These are phyloP conservation scores for Euphrasia arctica DNA, from an alignment of 305 asterid genomes.

Conservation along the genomic window DNA sequence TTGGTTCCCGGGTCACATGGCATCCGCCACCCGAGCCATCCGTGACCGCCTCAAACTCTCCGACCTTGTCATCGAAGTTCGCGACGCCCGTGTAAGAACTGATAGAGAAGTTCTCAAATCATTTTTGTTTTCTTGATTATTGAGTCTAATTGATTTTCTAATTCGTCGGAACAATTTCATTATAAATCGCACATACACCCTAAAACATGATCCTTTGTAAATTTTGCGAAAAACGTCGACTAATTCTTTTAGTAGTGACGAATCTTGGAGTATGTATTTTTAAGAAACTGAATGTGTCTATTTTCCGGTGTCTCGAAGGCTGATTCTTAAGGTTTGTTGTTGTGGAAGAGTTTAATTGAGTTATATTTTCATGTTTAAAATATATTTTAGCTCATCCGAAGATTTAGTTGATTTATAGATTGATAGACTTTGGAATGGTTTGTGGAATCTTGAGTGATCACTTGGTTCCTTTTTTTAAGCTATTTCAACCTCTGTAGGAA, in stretches of 20 bases:
- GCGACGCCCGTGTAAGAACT: constrained; percentile 76
- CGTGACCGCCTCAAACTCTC: constrained; percentile 85
- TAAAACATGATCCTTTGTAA: too few species aligned
- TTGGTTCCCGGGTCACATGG: constrained; percentile 99
- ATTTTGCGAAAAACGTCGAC: too few species aligned
- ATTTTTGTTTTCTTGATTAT: not conserved
- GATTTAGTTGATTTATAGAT: not conserved
- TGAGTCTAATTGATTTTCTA: not conserved
- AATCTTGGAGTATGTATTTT: too few species aligned
- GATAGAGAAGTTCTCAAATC: not conserved
- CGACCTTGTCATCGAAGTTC: constrained; percentile 90
- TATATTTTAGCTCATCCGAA: not conserved
- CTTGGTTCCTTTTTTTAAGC: not conserved
- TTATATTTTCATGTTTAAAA: not conserved
- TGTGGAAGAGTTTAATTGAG: too few species aligned
- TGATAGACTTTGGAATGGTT: constrained; percentile 5
- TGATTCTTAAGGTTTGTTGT: too few species aligned
- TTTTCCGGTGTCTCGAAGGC: too few species aligned
- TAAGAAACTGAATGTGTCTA: too few species aligned
- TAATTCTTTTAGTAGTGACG: too few species aligned
- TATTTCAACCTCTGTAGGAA: not conserved
- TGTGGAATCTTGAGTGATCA: not conserved
- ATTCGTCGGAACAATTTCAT: too few species aligned
- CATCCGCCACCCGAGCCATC: constrained; percentile 93
- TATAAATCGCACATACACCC: too few species aligned